Conservation (phyloP, 140 eudicot genomes). For the Cichorium intybus region DNA sequence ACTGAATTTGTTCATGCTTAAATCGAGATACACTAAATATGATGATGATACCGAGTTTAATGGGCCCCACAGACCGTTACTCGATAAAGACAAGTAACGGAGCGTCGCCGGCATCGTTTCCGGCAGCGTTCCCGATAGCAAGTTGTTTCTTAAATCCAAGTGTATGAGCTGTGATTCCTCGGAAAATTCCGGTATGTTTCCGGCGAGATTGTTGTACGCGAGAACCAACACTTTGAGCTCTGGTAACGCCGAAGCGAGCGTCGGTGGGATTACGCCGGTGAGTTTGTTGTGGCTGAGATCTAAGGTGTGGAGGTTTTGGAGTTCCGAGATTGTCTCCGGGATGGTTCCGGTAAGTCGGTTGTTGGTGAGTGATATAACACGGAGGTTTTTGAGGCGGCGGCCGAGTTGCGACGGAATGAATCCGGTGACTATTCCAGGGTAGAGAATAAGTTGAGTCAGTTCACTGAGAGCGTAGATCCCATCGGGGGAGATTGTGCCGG, state of each 20-base stretch:
- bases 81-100: constrained; percentile 58
- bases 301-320: constrained; percentile 60
- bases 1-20: constrained; percentile 75
- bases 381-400: constrained; percentile 36
- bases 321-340: constrained; percentile 36
- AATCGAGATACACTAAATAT: constrained; percentile 70
- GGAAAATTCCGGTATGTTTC: constrained; percentile 42
- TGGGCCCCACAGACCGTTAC: constrained; percentile 78
- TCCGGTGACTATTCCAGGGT: constrained; percentile 76
- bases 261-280: constrained; percentile 49
- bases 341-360: constrained; percentile 70
- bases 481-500: constrained; percentile 48
- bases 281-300: constrained; percentile 71
- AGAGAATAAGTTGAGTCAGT: constrained; percentile 62
- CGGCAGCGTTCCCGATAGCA: constrained; percentile 44
- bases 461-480: constrained; percentile 45
- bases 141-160: constrained; percentile 47
- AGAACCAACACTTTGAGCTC: constrained; percentile 46
- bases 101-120: constrained; percentile 47
- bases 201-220: constrained; percentile 46
- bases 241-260: constrained; percentile 1
- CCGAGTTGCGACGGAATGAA: constrained; percentile 54
- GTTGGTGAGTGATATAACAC: constrained; percentile 65
- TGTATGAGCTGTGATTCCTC: constrained; percentile 44
- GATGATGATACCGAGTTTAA: constrained; percentile 35